Conservation (phyloP, 2,329 filamentous ascomycete genomes). For the Pseudocercospora fijiensis region DNA sequence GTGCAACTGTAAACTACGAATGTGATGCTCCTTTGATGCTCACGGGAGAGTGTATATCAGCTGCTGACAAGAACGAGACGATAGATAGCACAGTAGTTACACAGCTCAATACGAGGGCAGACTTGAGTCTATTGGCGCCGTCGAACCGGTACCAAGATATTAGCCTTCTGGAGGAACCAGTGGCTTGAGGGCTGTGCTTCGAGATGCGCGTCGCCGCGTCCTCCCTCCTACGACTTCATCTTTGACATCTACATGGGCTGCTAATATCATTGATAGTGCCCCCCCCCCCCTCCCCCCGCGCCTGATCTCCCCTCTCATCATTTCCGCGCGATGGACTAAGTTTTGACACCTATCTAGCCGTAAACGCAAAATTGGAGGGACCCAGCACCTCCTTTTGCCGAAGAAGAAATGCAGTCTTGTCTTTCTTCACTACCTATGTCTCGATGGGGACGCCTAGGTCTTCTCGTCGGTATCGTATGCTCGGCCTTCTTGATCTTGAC, state of each 20-base stretch:
- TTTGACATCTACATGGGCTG: background rate
- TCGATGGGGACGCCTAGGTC: slow-evolving; percentile 11
- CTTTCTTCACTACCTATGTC: slow-evolving; percentile 10
- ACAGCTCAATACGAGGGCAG: background rate
- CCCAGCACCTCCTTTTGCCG: background rate
- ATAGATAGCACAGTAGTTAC: background rate
- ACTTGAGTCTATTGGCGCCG: background rate
- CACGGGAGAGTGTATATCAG: background rate
- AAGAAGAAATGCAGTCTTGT: slow-evolving; percentile 7
- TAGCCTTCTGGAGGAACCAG: background rate
- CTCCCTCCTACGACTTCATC: background rate
- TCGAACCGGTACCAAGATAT: background rate
- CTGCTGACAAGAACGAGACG: background rate
- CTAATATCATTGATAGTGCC: background rate
- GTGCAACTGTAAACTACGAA: background rate
- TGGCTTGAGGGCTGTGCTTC: background rate
- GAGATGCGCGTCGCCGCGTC: background rate
- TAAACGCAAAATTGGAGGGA: background rate
- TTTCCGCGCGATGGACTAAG: background rate
- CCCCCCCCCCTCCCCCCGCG: too few species aligned
- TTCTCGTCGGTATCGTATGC: slow-evolving; percentile 14
- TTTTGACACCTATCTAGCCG: background rate
- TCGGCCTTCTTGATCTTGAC: slow-evolving; percentile 17
- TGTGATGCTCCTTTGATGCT: background rate
- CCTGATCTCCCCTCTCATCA: background rate